Evolutionary conservation across 2,329 filamentous ascomycete genomes (phyloP).

Genomic region (Diaporthe sp.): DNA sequence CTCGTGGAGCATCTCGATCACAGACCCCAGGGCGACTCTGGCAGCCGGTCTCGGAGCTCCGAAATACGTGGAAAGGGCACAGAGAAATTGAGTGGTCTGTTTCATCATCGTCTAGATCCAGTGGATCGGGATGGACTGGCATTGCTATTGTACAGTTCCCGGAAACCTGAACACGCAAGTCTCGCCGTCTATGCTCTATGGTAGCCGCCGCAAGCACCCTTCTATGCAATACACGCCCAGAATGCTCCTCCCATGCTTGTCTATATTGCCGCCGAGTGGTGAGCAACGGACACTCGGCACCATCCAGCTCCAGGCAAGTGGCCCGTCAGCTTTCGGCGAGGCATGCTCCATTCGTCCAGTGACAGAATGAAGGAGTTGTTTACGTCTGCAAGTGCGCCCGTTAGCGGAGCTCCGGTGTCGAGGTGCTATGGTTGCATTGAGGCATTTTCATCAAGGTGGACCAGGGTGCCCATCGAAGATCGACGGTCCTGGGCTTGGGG

Average conservation of each 20-base stretch:
- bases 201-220: constrained; percentile 38
- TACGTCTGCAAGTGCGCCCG: constrained; percentile 37
- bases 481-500: constrained; percentile 6
- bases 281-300: constrained; percentile 34
- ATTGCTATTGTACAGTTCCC: constrained; percentile 43
- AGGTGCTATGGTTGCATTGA: constrained; percentile 6
- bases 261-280: constrained; percentile 40
- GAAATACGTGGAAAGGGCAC: not conserved
- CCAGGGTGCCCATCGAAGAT: not conserved
- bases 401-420: constrained; percentile 12
- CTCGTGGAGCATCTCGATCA: not conserved
- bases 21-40: not conserved
- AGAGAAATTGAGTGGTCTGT: constrained; percentile 33
- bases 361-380: constrained; percentile 38
- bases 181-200: constrained; percentile 44
- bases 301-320: constrained; percentile 34
- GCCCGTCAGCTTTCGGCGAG: constrained; percentile 41
- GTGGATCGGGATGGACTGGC: constrained; percentile 42
- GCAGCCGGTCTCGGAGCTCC: constrained; percentile 22
- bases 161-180: constrained; percentile 41
- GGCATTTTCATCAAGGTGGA: constrained; percentile 31
- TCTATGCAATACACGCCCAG: constrained; percentile 42
- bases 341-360: constrained; percentile 40
- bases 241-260: constrained; percentile 42
- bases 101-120: constrained; percentile 38